Base-by-base conservation (phyloP, 225 moss, liverwort and hornwort species). In the Sphagnum contortum region DNA sequence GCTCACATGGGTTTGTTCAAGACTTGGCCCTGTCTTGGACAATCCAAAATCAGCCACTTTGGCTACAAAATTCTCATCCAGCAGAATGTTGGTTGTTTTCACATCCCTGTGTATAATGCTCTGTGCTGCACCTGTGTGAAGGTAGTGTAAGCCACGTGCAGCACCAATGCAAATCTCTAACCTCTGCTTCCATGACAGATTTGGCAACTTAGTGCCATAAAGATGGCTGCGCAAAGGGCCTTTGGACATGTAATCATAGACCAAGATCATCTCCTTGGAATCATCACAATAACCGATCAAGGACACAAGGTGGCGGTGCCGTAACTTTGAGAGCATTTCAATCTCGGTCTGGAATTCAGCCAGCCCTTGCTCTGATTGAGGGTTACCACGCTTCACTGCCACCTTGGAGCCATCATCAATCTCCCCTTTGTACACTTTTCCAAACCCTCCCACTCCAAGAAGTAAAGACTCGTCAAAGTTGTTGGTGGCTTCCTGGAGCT, bases 51-150 rank as follows among this genome's bases (percentile, higher is more conserved):
- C 96, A 0, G 96, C 90, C 10, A 96, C 96, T 67, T 96, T 96
- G 1, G 96, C 96, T n/a, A 96, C 92, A 47, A 96, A 83, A 48
- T 92, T 92, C 60, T 96, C 96, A 13, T 96, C 96, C 3, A 96
- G 77, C 59, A 96, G 85, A 61, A 96, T 96, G 70, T 96, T 96
- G 1, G 92, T 96, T 2, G 96, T 96, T 64, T 96, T 96, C 71
- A 96, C 96, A 10, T 96, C 96, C 52, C 96, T 73, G 75, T 96
- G 96, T 60, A 96, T 96, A 58, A 96, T 96, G 1, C 96, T 92
- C 64, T 92, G 92, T 0, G 90, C 92, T 0, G 96, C 96, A 51
- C 96, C 96, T 0, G 96, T 96, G 64, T 96, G 96, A 5, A 96
- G 92, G 70, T 96, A 96, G 66, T 96, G 96, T 48, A 96, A 57